Evolutionary conservation across 2,329 filamentous ascomycete species (phyloP).

Genomic region (Escovopsis weberi): DNA sequence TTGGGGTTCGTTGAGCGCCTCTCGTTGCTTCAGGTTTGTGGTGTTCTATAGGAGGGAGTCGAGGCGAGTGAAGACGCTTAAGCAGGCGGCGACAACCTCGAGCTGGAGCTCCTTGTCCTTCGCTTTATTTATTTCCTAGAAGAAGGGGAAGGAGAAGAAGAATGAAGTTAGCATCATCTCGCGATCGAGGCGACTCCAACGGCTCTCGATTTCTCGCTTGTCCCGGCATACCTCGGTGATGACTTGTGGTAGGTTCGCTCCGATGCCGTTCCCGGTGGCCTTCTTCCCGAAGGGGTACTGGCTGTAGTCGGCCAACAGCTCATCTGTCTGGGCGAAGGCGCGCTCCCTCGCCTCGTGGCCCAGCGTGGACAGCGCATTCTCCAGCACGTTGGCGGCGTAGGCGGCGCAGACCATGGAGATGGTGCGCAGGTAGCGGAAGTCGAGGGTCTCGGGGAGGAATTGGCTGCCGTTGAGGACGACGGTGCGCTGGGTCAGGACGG

Average conservation of each 20-base stretch:
- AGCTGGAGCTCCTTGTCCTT: slow-evolving; percentile 94
- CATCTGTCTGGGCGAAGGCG: slow-evolving; percentile 93
- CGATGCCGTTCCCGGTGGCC: slow-evolving; percentile 66
- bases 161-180: not conserved
- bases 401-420: slow-evolving; percentile 95
- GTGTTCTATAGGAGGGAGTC: slow-evolving; percentile 70
- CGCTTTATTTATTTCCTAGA: slow-evolving; percentile 60
- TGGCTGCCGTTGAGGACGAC: slow-evolving; percentile 76
- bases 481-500: slow-evolving; percentile 83
- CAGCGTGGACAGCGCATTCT: slow-evolving; percentile 89
- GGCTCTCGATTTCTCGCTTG: not conserved
- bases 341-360: slow-evolving; percentile 89
- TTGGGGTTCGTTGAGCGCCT: too few relatives aligned
- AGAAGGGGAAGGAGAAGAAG: not conserved
- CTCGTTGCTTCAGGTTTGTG: too few relatives aligned
- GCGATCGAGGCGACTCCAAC: too few relatives aligned
- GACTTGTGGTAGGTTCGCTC: slow-evolving; percentile 79
- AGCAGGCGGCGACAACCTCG: slow-evolving; percentile 89
- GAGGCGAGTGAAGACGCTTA: slow-evolving; percentile 94
- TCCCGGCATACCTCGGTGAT: slow-evolving; percentile 50
- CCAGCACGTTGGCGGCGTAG: slow-evolving; percentile 93
- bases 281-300: slow-evolving; percentile 93
- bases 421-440: slow-evolving; percentile 85
- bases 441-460: slow-evolving; percentile 86
- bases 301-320: slow-evolving; percentile 87